Evolutionary conservation across 2,329 filamentous ascomycete genomes (phyloP), one percentile per base, ranked within the genome.

Genomic region (Fusarium aywerte): DNA sequence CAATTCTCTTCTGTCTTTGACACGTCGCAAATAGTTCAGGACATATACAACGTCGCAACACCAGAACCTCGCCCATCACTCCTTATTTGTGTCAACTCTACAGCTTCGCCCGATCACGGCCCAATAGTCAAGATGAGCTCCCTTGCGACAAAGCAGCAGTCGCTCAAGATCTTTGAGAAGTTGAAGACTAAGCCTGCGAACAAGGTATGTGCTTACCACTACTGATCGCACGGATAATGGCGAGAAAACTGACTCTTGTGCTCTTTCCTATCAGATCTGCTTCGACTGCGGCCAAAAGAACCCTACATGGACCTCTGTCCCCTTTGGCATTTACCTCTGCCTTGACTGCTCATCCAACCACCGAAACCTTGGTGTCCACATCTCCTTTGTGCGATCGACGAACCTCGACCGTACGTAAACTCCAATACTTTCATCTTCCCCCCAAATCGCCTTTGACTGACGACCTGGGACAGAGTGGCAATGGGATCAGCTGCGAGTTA

Each of bases 251-350:
- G 52, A 73, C 60, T 20, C 18, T 33, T 32, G 44, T 39, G 49
- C 33, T 27, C 16, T 42, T 25, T 11, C 29, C 39, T 10, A 43
- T 35, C 69, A 97, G 94, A 88, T 97, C 83, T 99, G 96, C 86
- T 99, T 99, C 82, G 96, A 99, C 83, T 99, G 96, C 81, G 90
- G 92, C 78, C 91, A 93, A 75, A 98, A 98, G 82, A 97, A 97
- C 77, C 96, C 96, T 65, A 98, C 96, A 60, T 99, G 96, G 96
- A 97, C 94, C 9, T 98, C 95, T 8, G 94, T 97, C 31, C 94
- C 95, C 12, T 93, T 99, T 69, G 96, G 92, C 76, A 98, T 99
- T 79, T 99, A 98, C 79, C 89, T 99, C 21, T 99, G 96, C 77
- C 90, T 99, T 75, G 96, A 99, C 82, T 99, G 96, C 83, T 97